These are phyloP conservation scores for Xanthoconium stramineum DNA, from an alignment of 768 basidiomycete species.

Conservation along the genomic window DNA sequence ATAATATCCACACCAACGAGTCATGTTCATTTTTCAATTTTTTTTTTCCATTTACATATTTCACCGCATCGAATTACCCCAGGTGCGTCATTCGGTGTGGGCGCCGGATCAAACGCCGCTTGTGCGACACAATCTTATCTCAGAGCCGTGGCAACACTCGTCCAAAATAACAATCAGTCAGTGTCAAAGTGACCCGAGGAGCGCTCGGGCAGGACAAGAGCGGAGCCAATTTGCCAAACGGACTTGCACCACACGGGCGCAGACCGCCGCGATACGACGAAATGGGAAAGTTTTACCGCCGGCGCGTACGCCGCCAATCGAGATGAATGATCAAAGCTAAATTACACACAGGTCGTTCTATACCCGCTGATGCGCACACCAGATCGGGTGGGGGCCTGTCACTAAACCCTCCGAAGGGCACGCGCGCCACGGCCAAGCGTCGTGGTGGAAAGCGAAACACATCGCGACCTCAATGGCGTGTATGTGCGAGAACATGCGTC, in stretches of 20 bases:
- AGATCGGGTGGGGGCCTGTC: neutral
- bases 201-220: neutral
- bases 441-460: no score
- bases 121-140: constrained; percentile 24
- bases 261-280: neutral
- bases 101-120: constrained; percentile 25
- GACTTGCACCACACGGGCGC: neutral
- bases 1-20: neutral
- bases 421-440: neutral
- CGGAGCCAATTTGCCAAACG: neutral
- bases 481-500: neutral
- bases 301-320: constrained; percentile 1
- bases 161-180: neutral
- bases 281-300: neutral
- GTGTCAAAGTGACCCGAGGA: neutral
- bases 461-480: no score
- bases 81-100: constrained; percentile 27
- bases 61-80: constrained; percentile 13
- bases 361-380: neutral
- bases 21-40: neutral
- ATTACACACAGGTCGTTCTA: neutral
- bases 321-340: neutral
- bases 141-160: neutral
- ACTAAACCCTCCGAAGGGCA: neutral
- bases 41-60: neutral